phyloP scores from a whole-genome alignment of 1,284 basidiomycete genomes.

The Cryptococcus sp. region DNA sequence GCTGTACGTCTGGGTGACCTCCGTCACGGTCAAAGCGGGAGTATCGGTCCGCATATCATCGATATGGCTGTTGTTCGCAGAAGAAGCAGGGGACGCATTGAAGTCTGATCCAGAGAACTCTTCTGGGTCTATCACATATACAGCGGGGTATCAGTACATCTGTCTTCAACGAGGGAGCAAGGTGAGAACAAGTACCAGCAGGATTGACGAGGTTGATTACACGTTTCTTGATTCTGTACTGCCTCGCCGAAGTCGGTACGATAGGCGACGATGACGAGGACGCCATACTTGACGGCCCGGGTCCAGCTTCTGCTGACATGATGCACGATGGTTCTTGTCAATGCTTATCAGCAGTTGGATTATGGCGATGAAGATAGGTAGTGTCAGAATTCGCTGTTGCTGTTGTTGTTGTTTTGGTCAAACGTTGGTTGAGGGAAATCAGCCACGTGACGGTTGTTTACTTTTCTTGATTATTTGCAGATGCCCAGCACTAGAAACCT shows the following conservation, averaged over 20 bases:
- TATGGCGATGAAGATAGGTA: background rate
- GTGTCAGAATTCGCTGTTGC: background rate
- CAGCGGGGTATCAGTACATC: conserved; percentile 1
- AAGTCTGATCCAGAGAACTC: conserved; percentile 23
- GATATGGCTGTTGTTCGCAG: conserved; percentile 1
- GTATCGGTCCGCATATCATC: conserved; percentile 9
- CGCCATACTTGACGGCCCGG: conserved; percentile 32
- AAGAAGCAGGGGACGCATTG: conserved; percentile 16
- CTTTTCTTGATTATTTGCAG: background rate
- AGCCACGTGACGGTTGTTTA: conserved; percentile 22
- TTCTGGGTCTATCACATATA: conserved; percentile 20
- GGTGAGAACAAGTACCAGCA: conserved; percentile 26
- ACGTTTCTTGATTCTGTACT: conserved; percentile 27
- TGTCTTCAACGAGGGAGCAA: background rate
- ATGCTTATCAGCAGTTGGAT: background rate
- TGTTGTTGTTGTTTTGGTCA: background rate
- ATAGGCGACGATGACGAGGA: conserved; percentile 28
- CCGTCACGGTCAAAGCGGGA: conserved; percentile 7
- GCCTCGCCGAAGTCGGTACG: conserved; percentile 25
- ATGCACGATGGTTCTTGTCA: background rate
- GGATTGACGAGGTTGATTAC: conserved; percentile 41
- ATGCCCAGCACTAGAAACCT: background rate
- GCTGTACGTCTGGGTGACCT: conserved; percentile 13
- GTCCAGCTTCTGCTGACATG: conserved; percentile 23
- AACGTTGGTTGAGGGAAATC: conserved; percentile 7